Evolutionary conservation across 257 asterid genomes (phyloP), one percentile per base, ranked within the genome.

Genomic region (Perilla frutescens): DNA sequence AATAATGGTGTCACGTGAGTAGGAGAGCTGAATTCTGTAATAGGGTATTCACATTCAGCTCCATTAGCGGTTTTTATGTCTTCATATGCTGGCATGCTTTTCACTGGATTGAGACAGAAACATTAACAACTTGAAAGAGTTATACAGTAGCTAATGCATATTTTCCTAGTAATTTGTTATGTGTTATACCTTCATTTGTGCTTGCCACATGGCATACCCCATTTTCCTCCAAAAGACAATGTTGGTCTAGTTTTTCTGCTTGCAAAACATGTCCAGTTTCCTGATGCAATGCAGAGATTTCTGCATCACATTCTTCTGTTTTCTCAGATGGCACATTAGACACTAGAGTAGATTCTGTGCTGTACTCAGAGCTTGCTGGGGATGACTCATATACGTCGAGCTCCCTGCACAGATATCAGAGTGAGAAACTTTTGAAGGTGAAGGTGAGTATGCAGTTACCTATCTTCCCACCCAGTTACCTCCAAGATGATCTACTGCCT

Each of bases 1-100:
- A 92, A 92, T 55, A 92, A 57, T 36, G 98, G 98, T 44, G 91
- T 90, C 72, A 87, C 90, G 43, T 80, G 87, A 77, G 82, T 75
- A 36, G 97, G 98, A 72, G 98, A 90, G 72, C 79, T 79, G 79
- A 85, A 92, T 48, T 83, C 90, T 11, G 66, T 45, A 66, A 70
- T 75, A 61, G 84, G 43, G 76, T 65, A 77, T 51, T 63, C 89
- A 40, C 81, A 50, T 63, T 66, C 70, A 55, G 67, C 76, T 71
- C 75, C 82, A 14, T 53, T 77, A 54, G 76, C 76, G 2, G 50
- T 63, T 62, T 77, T 74, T 34, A 69, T 67, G 8, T 66, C 86
- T 63, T 78, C 85, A 71, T 77, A 65, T 48, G 80, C 55, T 62
- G 85, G 76, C 49, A 76, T 45, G 61, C 73, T 79, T 48, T 74